Evolutionary conservation across 2,329 filamentous ascomycete genomes (phyloP), one percentile per base, ranked within the genome.

Genomic region (Penicillium sp.): DNA sequence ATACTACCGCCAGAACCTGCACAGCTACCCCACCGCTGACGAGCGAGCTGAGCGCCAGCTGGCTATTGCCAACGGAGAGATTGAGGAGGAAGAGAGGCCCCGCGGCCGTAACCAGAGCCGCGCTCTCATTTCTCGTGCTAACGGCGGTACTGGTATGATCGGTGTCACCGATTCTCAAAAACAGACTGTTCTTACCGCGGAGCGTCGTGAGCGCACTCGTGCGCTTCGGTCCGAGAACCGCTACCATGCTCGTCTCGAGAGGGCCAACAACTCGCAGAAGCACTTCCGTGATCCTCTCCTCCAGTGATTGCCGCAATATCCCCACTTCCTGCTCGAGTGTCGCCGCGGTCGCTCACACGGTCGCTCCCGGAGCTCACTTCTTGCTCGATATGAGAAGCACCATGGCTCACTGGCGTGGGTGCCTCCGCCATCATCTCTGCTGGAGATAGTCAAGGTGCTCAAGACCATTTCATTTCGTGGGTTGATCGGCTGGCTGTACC

Each of bases 1-100:
- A 67, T 98, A 98, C 79, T 99, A 88, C 80, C 88, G 91, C 60
- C 95, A 99, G 79, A 98, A 98, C 77, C 82, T 99, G 45, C 88
- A 90, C 76, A 90, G 87, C 75, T 89, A 96, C 74, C 92, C 92
- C 1, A 88, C 90, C 2, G 80, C 88, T 0, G 89, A 90, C 59
- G 92, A 96, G 77, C 88, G 90, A 55, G 83, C 86, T 58, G 84
- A 88, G 67, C 87, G 86, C 54, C 76, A 79, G 67, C 81, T 88
- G 60, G 83, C 86, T 5, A 84, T 91, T 59, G 78, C 76, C 48
- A 76, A 77, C 52, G 75, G 78, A 12, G 75, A 78, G 50, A 79
- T 80, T 22, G 81, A 83, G 53, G 81, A 82, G 20, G 78, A 81
- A 39, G 77, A 81, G 22, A 76, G 67, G 54, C 63, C 69, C 28